Evolutionary conservation across 345 rosid genomes (phyloP), one percentile per base, ranked within the genome.

Genomic region (Brassica juncea): DNA sequence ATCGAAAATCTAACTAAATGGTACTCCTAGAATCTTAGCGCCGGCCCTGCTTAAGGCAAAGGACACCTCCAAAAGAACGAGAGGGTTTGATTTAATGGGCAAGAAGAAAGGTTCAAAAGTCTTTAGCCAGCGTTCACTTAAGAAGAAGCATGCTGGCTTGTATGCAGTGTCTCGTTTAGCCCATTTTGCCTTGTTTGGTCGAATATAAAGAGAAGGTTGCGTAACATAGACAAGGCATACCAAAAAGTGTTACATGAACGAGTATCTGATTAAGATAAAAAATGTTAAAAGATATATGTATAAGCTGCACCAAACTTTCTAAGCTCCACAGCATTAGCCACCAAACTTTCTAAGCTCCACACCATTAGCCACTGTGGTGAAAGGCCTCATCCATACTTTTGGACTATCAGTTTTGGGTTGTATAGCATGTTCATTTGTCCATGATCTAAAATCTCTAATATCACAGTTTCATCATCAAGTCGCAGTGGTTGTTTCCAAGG

Each of bases 401-500:
- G 59, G 94, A 84, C 59, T 66, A 83, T 87, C 96, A 90, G 73
- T 84, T 82, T 3, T 78, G 68, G 5, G 93, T 83, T 28, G 97
- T 91, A 23, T 19, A 92, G 97, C 87, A 94, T 92, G 85, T 87
- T 89, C 47, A 87, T 97, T 86, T 60, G 35, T 32, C 94, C 91
- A 68, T 75, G 92, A 80, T 87, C 96, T 76, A 96, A 94, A 55
- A 92, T 94, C 77, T 92, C 97, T 35, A 94, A 84, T 63, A 79
- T 84, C 21, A 94, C 94, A 2, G 92, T 88, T 71, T 19, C 21
- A 19, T 89, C 94, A 63, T 90, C 82, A 5, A 34, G 68, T 11
- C 96, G 93, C 23, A 94, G 77, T 3, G 91, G 94, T 78, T 94
- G 96, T 87, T 89, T 92, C 96, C 97, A 94, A 0, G 96, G 94